Conservation (phyloP, 2,329 filamentous ascomycete species). For the Cladobotryum mycophilum region DNA sequence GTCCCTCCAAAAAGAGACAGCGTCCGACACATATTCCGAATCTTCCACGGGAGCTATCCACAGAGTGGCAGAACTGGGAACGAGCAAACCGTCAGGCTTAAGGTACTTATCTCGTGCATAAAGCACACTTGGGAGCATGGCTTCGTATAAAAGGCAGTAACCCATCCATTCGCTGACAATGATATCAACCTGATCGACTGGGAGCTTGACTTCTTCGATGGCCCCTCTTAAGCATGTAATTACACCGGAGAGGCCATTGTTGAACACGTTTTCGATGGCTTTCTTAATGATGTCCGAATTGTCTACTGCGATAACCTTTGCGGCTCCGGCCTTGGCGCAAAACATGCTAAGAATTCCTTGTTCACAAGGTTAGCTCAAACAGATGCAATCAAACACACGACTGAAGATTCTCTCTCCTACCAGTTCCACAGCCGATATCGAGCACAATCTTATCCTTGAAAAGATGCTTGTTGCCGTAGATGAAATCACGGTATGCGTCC, state of each 20-base stretch:
- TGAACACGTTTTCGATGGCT: slow-evolving; percentile 75
- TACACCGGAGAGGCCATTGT: slow-evolving; percentile 65
- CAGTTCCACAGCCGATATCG: slow-evolving; percentile 81
- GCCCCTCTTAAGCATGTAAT: slow-evolving; percentile 80
- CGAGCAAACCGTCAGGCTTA: slow-evolving; percentile 70
- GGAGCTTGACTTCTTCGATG: slow-evolving; percentile 78
- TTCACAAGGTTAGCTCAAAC: background rate
- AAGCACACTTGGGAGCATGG: slow-evolving; percentile 90
- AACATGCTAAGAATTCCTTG: slow-evolving; percentile 86
- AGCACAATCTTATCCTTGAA: slow-evolving; percentile 83
- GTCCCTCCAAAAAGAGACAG: slow-evolving; percentile 79
- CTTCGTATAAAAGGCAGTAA: slow-evolving; percentile 87
- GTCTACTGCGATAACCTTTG: slow-evolving; percentile 83
- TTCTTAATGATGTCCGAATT: slow-evolving; percentile 87
- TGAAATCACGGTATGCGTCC: slow-evolving; percentile 89
- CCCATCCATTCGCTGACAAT: slow-evolving; percentile 99
- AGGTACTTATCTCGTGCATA: slow-evolving; percentile 85
- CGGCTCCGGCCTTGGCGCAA: slow-evolving; percentile 82
- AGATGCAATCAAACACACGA: background rate
- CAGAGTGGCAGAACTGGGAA: slow-evolving; percentile 78
- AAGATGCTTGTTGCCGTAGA: slow-evolving; percentile 83
- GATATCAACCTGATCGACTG: slow-evolving; percentile 78
- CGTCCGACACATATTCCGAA: slow-evolving; percentile 68
- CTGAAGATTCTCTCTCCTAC: slow-evolving; percentile 28
- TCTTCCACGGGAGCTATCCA: slow-evolving; percentile 77